These are phyloP conservation scores for Apiospora pterosperma DNA, from an alignment of 2,329 filamentous ascomycete genomes.

Conservation along the genomic window DNA sequence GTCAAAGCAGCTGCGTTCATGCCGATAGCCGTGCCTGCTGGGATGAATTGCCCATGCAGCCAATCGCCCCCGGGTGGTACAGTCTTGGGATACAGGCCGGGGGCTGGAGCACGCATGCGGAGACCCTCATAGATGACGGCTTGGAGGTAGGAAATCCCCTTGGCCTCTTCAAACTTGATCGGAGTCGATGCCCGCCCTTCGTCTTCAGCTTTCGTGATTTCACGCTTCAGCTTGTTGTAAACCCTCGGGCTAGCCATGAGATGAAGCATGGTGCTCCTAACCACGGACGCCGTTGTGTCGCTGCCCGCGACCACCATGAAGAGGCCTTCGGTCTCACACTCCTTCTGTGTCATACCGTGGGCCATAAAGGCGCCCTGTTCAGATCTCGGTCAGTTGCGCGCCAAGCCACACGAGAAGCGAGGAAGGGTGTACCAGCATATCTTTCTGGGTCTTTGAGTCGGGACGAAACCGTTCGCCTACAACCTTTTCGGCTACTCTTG, in stretches of 20 bases:
- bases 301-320: constrained; percentile 33
- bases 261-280: constrained; percentile 45
- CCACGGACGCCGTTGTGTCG: constrained; percentile 47
- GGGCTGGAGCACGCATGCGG: constrained; percentile 31
- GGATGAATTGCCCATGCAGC: constrained; percentile 28
- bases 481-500: constrained; percentile 5
- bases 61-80: constrained; percentile 26
- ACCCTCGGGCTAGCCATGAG: constrained; percentile 42
- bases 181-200: constrained; percentile 27
- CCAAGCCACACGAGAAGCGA: not conserved
- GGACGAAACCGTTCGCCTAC: constrained; percentile 7
- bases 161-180: constrained; percentile 27
- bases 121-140: constrained; percentile 36
- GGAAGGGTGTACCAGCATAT: constrained; percentile 10
- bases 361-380: constrained; percentile 27
- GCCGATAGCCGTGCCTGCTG: constrained; percentile 31
- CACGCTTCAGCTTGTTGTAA: constrained; percentile 39
- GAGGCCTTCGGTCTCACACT: constrained; percentile 27
- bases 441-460: not conserved
- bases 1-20: constrained; percentile 29
- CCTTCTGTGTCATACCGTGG: constrained; percentile 23
- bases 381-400: not conserved
- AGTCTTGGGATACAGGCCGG: constrained; percentile 22
- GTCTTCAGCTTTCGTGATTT: constrained; percentile 34
- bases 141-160: constrained; percentile 30